Percentiles rank a stretch among this genome's conserved stretches.
Conservation (phyloP, 257 asterid genomes). For the Gardenia jasminoides region DNA sequence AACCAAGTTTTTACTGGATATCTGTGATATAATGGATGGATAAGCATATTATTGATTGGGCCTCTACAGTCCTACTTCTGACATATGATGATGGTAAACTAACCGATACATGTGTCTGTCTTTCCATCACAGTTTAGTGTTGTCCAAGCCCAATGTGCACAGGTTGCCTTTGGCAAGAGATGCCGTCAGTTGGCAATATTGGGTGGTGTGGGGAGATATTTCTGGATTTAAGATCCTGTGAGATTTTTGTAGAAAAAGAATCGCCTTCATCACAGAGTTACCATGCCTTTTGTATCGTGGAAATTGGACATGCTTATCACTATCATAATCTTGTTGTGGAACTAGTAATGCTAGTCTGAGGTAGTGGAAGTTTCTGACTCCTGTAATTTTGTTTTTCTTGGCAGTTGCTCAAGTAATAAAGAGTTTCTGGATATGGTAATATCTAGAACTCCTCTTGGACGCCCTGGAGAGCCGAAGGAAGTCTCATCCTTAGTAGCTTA, state of each 20-base stretch:
- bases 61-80: neutral
- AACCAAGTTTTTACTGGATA: neutral
- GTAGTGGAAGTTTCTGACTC: neutral
- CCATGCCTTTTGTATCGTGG: neutral
- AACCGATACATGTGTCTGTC: neutral
- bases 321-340: neutral
- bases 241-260: neutral
- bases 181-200: too few relatives aligned
- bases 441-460: slow-evolving; percentile 73
- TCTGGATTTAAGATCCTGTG: too few relatives aligned
- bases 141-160: neutral
- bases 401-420: slow-evolving; percentile 68
- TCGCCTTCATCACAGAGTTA: neutral
- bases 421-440: slow-evolving; percentile 52
- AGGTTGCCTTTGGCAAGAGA: too few relatives aligned
- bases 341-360: neutral
- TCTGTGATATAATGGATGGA: neutral
- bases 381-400: neutral
- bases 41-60: neutral
- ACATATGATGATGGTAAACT: neutral
- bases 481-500: slow-evolving; percentile 81
- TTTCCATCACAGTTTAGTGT: neutral
- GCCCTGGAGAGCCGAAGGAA: slow-evolving; percentile 77
- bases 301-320: neutral
- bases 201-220: too few relatives aligned